Conservation (phyloP, 2,329 filamentous ascomycete species). For the Fusarium sp. region DNA sequence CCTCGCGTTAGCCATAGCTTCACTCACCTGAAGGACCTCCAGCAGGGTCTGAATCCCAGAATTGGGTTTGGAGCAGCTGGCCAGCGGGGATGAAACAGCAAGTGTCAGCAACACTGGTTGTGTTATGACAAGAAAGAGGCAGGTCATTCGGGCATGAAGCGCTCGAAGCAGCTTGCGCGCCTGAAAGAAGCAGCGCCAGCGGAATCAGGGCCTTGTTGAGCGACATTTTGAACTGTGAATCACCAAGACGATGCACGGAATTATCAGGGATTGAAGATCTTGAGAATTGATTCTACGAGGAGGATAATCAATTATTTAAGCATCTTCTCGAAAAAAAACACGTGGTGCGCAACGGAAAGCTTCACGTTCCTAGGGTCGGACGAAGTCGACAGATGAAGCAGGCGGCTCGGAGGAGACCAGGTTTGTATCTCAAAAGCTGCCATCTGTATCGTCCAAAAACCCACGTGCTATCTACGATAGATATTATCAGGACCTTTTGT, state of each 20-base stretch:
- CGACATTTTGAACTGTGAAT: constrained; percentile 20
- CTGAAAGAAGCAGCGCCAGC: constrained; percentile 24
- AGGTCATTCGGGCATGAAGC: constrained; percentile 38
- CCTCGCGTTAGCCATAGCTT: fast-evolving
- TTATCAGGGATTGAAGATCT: background rate
- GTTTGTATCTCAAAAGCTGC: constrained; percentile 28
- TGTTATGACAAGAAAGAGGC: constrained; percentile 69
- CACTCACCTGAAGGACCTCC: constrained; percentile 67
- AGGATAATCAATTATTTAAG: constrained; percentile 17
- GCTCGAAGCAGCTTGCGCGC: constrained; percentile 21
- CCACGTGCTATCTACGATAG: constrained; percentile 40
- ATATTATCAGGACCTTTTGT: constrained; percentile 40
- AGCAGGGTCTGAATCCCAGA: constrained; percentile 79
- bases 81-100: constrained; percentile 84
- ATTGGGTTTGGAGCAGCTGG: constrained; percentile 80
- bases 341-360: constrained; percentile 5
- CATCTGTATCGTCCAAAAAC: constrained; percentile 25
- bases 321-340: background rate
- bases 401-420: constrained; percentile 26
- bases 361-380: constrained; percentile 4
- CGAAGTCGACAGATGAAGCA: constrained; percentile 37
- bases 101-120: constrained; percentile 71
- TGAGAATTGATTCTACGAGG: background rate
- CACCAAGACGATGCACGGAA: too few relatives aligned
- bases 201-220: constrained; percentile 23